Evolutionary conservation across 805 yeast genomes (phyloP).

Genomic region (Yamadazyma sp.): DNA sequence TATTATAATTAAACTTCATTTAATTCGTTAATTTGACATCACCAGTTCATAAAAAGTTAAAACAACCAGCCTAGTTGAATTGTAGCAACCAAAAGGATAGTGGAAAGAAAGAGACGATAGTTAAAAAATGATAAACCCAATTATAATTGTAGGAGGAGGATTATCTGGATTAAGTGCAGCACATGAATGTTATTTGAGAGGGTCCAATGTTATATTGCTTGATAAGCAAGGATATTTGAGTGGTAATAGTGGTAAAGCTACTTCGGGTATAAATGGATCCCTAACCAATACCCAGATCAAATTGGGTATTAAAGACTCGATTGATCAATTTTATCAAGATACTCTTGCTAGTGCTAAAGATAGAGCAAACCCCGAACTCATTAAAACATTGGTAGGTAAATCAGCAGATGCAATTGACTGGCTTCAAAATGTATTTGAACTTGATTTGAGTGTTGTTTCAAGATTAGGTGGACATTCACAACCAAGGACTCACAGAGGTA

Average conservation of each 20-base stretch:
- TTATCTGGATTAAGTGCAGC: slow-evolving; percentile 64
- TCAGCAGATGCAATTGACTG: slow-evolving; percentile 70
- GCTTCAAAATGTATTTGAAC: slow-evolving; percentile 60
- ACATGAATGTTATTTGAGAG: slow-evolving; percentile 52
- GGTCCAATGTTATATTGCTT: slow-evolving; percentile 50
- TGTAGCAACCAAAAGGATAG: no score
- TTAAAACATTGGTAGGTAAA: slow-evolving; percentile 56
- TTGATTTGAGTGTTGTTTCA: slow-evolving; percentile 67
- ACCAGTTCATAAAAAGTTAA: no score
- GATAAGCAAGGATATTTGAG: slow-evolving; percentile 62
- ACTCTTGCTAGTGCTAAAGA: slow-evolving; percentile 64
- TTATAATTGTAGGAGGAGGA: slow-evolving; percentile 64
- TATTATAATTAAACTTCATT: no score
- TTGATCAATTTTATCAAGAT: slow-evolving; percentile 59
- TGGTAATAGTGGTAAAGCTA: slow-evolving; percentile 66
- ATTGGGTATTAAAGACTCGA: slow-evolving; percentile 51
- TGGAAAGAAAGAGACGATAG: no score
- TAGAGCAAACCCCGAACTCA: slow-evolving; percentile 56
- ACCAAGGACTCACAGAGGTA: slow-evolving; percentile 79
- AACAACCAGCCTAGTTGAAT: no score
- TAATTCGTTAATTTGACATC: no score
- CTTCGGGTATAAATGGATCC: slow-evolving; percentile 74
- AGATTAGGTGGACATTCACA: slow-evolving; percentile 80
- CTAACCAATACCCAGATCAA: slow-evolving; percentile 57
- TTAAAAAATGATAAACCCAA: no score